Evolutionary conservation across 352 stramenopile genomes (phyloP).

Genomic region (Globisporangium middletonii): DNA sequence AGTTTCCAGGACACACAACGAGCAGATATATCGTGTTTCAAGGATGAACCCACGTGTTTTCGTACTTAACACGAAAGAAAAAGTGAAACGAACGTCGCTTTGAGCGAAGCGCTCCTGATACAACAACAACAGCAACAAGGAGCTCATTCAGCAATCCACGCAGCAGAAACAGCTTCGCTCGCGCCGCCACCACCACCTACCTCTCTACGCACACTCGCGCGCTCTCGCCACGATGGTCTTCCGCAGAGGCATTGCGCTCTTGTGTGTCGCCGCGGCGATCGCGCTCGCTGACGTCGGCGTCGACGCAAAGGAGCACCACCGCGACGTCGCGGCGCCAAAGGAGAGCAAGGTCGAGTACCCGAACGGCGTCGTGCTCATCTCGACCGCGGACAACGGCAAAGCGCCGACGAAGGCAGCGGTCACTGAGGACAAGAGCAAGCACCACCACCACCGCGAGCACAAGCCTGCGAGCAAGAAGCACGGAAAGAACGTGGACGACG

Average conservation of each 20-base stretch:
- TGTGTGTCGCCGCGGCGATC: constrained; percentile 27
- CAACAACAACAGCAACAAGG: not conserved
- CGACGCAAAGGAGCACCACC: constrained; percentile 13
- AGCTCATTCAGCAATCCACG: not conserved
- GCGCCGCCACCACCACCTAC: not conserved
- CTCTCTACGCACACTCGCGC: not conserved
- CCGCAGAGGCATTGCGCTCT: constrained; percentile 25
- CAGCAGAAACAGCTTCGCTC: not conserved
- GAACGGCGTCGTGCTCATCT: constrained; percentile 28
- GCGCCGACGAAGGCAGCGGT: constrained; percentile 2
- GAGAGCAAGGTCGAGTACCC: constrained; percentile 27
- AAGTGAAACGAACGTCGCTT: not conserved
- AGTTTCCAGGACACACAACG: too few relatives aligned
- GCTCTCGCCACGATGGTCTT: constrained; percentile 23
- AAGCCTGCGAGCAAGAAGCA: constrained; percentile 6
- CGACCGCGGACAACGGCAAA: constrained; percentile 7
- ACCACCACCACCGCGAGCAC: constrained; percentile 12
- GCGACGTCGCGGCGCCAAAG: constrained; percentile 7
- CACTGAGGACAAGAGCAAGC: constrained; percentile 14
- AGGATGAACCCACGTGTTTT: not conserved
- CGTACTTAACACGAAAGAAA: too few relatives aligned
- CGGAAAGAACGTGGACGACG: constrained; percentile 12
- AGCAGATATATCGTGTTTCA: not conserved
- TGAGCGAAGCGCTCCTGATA: not conserved
- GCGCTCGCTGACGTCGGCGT: constrained; percentile 23